phyloP scores from a whole-genome alignment of 2,329 filamentous ascomycete genomes.

The Acephala macrosclerotiorum region DNA sequence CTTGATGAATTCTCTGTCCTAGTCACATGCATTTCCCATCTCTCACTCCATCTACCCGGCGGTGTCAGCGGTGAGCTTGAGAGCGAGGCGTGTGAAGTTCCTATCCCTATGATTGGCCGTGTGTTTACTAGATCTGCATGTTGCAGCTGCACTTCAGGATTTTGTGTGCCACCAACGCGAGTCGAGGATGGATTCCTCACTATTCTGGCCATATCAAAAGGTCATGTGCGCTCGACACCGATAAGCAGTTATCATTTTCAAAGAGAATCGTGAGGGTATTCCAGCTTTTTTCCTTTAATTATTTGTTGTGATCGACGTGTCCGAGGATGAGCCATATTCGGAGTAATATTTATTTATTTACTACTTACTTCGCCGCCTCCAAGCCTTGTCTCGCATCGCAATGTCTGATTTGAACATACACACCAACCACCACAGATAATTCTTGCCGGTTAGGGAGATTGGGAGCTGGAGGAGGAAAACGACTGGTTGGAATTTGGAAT shows the following conservation, averaged over 20 bases:
- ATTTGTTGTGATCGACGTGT: constrained; percentile 17
- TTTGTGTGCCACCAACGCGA: background rate
- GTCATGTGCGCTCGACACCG: constrained; percentile 28
- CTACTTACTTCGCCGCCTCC: constrained; percentile 18
- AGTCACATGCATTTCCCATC: constrained; percentile 3
- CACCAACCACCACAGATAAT: constrained; percentile 6
- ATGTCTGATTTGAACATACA: constrained; percentile 14
- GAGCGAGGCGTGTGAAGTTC: constrained; percentile 1
- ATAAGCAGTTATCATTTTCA: constrained; percentile 24
- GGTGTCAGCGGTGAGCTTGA: constrained; percentile 7
- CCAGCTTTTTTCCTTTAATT: constrained; percentile 13
- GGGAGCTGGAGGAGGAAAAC: constrained; percentile 3
- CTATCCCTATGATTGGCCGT: background rate
- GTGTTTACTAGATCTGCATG: constrained; percentile 1
- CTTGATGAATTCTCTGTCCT: background rate
- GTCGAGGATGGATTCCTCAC: constrained; percentile 8
- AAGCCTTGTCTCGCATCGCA: constrained; percentile 14
- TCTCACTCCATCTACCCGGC: background rate
- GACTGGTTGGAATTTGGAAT: background rate
- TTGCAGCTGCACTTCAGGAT: constrained; percentile 2
- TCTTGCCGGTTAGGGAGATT: constrained; percentile 3
- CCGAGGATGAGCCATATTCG: constrained; percentile 22
- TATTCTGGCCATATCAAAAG: background rate
- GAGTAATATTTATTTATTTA: constrained; percentile 20
- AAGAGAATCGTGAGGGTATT: constrained; percentile 31